Evolutionary conservation across 78 protist genomes (phyloP), one percentile per base, ranked within the genome.

Genomic region (Bigelowiella natans): DNA sequence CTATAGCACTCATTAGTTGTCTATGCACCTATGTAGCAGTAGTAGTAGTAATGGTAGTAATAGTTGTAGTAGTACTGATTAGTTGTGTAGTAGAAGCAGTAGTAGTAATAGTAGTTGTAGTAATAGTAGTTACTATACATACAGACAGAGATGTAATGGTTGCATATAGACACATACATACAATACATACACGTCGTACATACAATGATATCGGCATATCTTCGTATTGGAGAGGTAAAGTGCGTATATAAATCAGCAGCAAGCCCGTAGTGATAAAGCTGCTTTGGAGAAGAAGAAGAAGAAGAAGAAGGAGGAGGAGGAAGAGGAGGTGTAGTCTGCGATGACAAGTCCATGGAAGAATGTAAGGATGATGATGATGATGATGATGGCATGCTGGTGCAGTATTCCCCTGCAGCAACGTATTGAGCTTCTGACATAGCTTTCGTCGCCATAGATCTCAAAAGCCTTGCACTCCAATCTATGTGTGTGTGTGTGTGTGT

Each of bases 171-270:
- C 18, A 18, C 18, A 51, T 51, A 51, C 73, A 26, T 51, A 51
- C 73, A 51, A 51, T 18, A 18, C 73, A 51, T 18, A 51, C 7
- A 51, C 73, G 18, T 26, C 7, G 18, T 18, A 51, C 73, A 51
- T 18, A 51, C 73, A 18, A 26, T 26, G 39, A 83, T 28, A 83
- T 83, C 86, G 34, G 82, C 82, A 18, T 83, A 83, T 26, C 86
- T 7, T 83, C 86, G 86, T 29, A 83, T 83, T 83, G 86, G 86
- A 7, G 86, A 83, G 3, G 86, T 83, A 28, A 83, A 83, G 86
- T 83, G 86, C 11, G 86, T 83, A 34, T 83, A 83, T 29, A 83
- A 11, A 28, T 83, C 86, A 7, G 86, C 86, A 7, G 86, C 11
- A 3, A 83, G 11, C 39, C 86, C 86, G 11, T 83, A 83, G 29